Base-by-base conservation (phyloP, 2,329 filamentous ascomycete species). In the Neopestalotiopsis sp. region DNA sequence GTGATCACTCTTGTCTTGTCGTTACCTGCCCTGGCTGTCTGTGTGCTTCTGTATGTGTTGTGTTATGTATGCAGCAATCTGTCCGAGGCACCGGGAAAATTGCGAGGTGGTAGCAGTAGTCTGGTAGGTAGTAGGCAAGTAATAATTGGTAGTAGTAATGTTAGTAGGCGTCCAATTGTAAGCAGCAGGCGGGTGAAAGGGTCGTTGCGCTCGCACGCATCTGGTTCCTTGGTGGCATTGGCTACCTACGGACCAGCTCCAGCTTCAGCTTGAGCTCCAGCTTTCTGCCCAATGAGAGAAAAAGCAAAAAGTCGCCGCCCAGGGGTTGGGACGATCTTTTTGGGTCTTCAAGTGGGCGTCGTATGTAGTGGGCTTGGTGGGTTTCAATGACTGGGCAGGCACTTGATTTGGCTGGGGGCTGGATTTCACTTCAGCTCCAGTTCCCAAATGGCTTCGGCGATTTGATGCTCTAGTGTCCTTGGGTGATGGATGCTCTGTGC, bases 401-500 rank as follows among this genome's bases (percentile, higher is more conserved):
- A 6, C 9, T 7, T 56, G 17, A 7, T 14, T 56, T 56, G 49
- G 49, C 45, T 53, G 49, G 24, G 49, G 17, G 49, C 49, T n/a
- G 49, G 49, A 56, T n/a, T 24, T 20, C 45, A 53, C 17, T 53
- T 20, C 45, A 53, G 24, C 24, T 30, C 20, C 56, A 58, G 28
- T 58, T 34, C 24, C 57, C 20, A 32, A n/a, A 7, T 59, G 57
- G 24, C 24, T 59, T 34, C 57, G 57, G 30, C 57, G 30, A 59
- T 34, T 30, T 30, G 57, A 59, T 53, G 45, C 45, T 53, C n/a
- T 53, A 53, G 45, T 53, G 45, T 53, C n/a, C n/a, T 53, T n/a
- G 34, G 34, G 34, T 10, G 34, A 38, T 38, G 34, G 34, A 10
- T 38, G 34, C 34, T 53, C n/a, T 17, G 17, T 7, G 45, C 3